Base-by-base conservation (phyloP, 305 asterid genomes). In the Fraxinus dipetala region DNA sequence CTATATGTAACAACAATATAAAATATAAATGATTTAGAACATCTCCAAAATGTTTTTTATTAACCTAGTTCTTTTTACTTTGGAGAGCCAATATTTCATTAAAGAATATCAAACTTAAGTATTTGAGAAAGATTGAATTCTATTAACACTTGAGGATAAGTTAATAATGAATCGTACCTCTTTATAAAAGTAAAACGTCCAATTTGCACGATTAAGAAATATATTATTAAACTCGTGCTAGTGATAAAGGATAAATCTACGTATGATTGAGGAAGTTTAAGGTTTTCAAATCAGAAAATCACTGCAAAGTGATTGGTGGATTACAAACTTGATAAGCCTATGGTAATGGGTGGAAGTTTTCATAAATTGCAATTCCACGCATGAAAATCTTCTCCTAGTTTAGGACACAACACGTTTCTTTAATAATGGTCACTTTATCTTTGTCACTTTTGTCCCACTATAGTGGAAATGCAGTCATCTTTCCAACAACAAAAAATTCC, bases 381-480 rank as follows among this genome's bases (percentile, higher is more conserved):
- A 80, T 34, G 32, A 26, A 83, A 75, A 67, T 26, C 34, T 77
- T 85, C 72, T 65, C 84, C 80, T 30, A 40, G 65, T 67, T 77
- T 51, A 74, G 77, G 77, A 38, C 40, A n/a, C 10, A 1, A 6
- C 22, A 51, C 32, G 48, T 73, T 18, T 16, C 31, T 78, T 81
- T 67, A 13, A 16, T 51, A 35, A 24, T 34, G 2, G 13, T 13
- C 76, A 3, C 54, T 72, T 6, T 56, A 34, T 14, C n/a, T 72
- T 26, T 78, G n/a, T 5, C 0, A 16, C 14, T 78, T 28, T 83
- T 34, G 1, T 10, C 72, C 36, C 36, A 13, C 38, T 9, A 40
- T 36, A 87, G 90, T 89, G 90, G 91, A 89, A 86, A 79, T 87
- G 18, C 81, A 80, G 90, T 91, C 93, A 90, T 78, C 11, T 85